A percentile compares a stretch with the other conserved stretches of the same genome.
These are phyloP conservation scores for Trichoderma reesei DNA, from an alignment of 495 filamentous ascomycete genomes.

Conservation along the genomic window DNA sequence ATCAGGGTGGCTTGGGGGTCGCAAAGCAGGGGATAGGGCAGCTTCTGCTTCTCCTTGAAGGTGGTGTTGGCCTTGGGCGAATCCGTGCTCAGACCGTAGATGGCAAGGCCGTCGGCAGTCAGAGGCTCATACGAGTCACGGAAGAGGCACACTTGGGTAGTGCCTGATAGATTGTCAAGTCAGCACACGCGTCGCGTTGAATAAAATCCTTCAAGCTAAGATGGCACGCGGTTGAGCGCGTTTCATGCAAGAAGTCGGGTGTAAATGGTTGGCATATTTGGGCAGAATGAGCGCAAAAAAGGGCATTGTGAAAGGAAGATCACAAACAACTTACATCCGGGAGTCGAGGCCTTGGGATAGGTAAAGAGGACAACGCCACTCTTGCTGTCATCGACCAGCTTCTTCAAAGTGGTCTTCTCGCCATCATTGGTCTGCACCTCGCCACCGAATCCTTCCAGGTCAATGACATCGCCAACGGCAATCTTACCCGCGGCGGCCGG, in stretches of 20 bases:
- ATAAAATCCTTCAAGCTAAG: too few relatives aligned
- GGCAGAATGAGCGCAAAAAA: neutral
- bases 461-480: slow-evolving; percentile 42
- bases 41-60: slow-evolving; percentile 78
- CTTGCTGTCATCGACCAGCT: slow-evolving; percentile 72
- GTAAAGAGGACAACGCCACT: slow-evolving; percentile 86
- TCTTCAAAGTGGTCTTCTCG: slow-evolving; percentile 61
- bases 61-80: slow-evolving; percentile 80
- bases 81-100: slow-evolving; percentile 85
- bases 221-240: neutral
- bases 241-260: neutral
- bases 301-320: neutral
- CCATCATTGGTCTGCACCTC: slow-evolving; percentile 81
- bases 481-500: slow-evolving; percentile 21
- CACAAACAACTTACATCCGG: slow-evolving; percentile 66
- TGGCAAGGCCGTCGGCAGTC: slow-evolving; percentile 67
- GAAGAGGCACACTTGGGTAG: slow-evolving; percentile 86
- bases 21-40: slow-evolving; percentile 85
- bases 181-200: neutral
- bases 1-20: slow-evolving; percentile 66
- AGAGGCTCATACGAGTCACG: slow-evolving; percentile 70
- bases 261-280: neutral
- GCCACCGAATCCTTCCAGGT: slow-evolving; percentile 65
- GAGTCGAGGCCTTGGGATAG: slow-evolving; percentile 90
- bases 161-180: slow-evolving; percentile 48